Base-by-base conservation (phyloP, 495 filamentous ascomycete species). In the Halenospora varia region DNA sequence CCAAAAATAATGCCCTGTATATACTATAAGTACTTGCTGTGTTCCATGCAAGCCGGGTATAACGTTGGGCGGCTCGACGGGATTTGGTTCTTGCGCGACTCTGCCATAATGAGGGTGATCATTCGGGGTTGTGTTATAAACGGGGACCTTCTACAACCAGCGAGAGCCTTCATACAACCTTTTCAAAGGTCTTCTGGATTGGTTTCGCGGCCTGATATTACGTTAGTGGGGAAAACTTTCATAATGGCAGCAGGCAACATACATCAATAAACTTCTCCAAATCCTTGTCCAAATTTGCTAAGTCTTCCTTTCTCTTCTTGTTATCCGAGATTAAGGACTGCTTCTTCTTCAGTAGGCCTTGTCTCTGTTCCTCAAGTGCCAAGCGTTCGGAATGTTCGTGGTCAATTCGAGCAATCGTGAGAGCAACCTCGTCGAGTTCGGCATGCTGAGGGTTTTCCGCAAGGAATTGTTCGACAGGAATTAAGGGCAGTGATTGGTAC, bases 371-470 rank as follows among this genome's bases (percentile, higher is more conserved):
- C 66, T 98, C 95, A 10, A 97, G 77, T 20, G 86, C 82, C 73
- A 96, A 88, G 17, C 94, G 86, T 61, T 93, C 90, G 26, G 78
- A 79, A 61, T 91, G 83, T 73, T 98, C 94, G 70, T 97, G 89
- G 56, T 92, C 85, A 71, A 98, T 92, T 23, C 93, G 88, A 45
- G 92, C 91, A 25, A 92, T 83, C 86, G 96, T 97, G 52, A 96
- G 72, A 8, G 86, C 82, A 68, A 89, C 85, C 62, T 93, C 86
- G 63, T 86, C 81, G 19, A 76, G 77, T 24, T 87, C 77, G 17
- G 74, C 74, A 65, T 88, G 82, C 57, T 96, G 86, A 15, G 93
- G 92, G 59, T 88, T 83, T n/a, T 82, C 67, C 4, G 80, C 76
- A 1, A 97, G 78, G 66, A 96, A 97, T 45, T 95, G 87, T 29